phyloP scores from a whole-genome alignment of 2,329 filamentous ascomycete genomes.

The Periconia sp. region DNA sequence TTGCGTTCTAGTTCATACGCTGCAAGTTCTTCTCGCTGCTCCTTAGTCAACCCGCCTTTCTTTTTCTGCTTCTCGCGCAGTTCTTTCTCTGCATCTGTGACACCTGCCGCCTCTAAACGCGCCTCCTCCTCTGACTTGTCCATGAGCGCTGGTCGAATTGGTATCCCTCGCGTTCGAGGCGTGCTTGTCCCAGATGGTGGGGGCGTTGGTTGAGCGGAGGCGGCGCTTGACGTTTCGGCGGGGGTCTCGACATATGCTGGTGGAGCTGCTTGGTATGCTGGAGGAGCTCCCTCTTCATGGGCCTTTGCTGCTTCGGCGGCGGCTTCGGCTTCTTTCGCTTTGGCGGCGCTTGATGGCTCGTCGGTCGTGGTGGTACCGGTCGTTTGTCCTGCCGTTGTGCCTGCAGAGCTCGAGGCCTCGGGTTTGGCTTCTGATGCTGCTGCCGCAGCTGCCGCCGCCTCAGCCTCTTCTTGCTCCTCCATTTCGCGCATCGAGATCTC shows the following conservation, averaged over 20 bases:
- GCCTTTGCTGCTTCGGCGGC: conserved; percentile 49
- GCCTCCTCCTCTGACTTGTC: conserved; percentile 83
- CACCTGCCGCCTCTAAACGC: conserved; percentile 66
- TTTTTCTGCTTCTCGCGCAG: conserved; percentile 85
- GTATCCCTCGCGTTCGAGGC: conserved; percentile 64
- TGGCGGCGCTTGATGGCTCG: conserved; percentile 43
- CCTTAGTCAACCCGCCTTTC: conserved; percentile 83
- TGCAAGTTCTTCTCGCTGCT: conserved; percentile 89
- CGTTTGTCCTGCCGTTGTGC: conserved; percentile 14
- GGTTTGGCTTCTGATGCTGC: too few species aligned
- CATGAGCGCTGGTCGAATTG: conserved; percentile 84
- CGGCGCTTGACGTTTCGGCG: conserved; percentile 34
- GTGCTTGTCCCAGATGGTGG: conserved; percentile 54
- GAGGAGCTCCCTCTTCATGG: conserved; percentile 35
- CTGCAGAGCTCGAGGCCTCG: conserved; percentile 26
- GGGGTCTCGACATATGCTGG: conserved; percentile 55
- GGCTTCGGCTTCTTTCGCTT: conserved; percentile 49
- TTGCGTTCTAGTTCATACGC: conserved; percentile 88
- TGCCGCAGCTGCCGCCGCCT: conserved; percentile 57
- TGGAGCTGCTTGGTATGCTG: conserved; percentile 47
- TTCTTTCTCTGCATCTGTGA: conserved; percentile 76
- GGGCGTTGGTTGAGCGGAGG: conserved; percentile 40
- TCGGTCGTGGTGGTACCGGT: conserved; percentile 15
- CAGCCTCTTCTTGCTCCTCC: conserved; percentile 70
- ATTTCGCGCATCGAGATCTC: conserved; percentile 89